Percentiles rank a stretch among this genome's conserved stretches.
Evolutionary conservation across 495 filamentous ascomycete genomes (phyloP).

Genomic region (Penicillium macrosclerotiorum): DNA sequence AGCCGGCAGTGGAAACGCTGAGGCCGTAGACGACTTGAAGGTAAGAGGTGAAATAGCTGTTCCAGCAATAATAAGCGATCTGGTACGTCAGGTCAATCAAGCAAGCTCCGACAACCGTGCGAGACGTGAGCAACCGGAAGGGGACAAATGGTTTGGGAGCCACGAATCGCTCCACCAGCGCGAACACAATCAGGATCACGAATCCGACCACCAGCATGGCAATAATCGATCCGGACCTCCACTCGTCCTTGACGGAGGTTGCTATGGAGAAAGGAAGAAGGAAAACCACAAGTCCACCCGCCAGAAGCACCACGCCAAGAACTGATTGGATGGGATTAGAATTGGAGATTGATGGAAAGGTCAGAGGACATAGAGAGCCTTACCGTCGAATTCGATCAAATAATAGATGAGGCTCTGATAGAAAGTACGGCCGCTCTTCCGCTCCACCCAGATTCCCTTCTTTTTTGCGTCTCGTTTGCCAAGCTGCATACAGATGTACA

Average conservation of each 20-base stretch:
- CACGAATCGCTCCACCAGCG: conserved; percentile 49
- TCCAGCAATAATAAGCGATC: conserved; percentile 45
- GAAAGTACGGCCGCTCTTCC: neutral
- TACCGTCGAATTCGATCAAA: conserved; percentile 14
- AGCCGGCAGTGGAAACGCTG: conserved; percentile 47
- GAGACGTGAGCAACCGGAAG: conserved; percentile 53
- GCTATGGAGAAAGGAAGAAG: conserved; percentile 56
- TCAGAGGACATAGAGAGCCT: too few species aligned
- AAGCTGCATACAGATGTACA: conserved; percentile 40
- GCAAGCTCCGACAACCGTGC: conserved; percentile 59
- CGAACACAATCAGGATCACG: conserved; percentile 49
- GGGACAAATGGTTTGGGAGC: conserved; percentile 53
- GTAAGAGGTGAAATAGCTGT: conserved; percentile 62
- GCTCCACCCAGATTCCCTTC: neutral
- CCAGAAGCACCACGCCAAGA: conserved; percentile 55
- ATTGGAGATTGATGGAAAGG: neutral
- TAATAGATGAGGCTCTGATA: neutral
- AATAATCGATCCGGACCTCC: conserved; percentile 47
- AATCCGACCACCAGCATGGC: conserved; percentile 55
- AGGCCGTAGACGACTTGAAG: conserved; percentile 67
- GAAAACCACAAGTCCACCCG: conserved; percentile 54
- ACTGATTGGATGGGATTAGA: neutral
- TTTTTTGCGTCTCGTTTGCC: conserved; percentile 6
- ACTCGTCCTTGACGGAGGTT: conserved; percentile 33
- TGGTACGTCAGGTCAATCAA: conserved; percentile 52